Conservation (phyloP, 345 rosid species). For the Linum usitatissimum region DNA sequence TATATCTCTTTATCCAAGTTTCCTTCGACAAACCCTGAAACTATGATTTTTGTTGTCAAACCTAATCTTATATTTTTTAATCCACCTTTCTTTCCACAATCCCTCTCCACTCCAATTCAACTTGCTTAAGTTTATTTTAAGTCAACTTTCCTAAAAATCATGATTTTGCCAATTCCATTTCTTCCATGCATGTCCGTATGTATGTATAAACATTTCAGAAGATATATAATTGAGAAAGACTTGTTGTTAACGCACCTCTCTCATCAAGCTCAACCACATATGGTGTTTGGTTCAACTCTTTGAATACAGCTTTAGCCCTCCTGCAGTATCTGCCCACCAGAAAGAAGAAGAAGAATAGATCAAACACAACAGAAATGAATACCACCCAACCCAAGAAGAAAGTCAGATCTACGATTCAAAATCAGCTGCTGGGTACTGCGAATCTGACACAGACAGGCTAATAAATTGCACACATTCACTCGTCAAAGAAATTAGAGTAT, state of each 20-base stretch:
- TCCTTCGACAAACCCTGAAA: too few species aligned
- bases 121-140: neutral
- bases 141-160: too few species aligned
- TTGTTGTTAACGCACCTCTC: slow-evolving; percentile 39
- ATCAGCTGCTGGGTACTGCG: neutral
- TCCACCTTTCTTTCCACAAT: too few species aligned
- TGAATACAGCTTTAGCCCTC: slow-evolving; percentile 74
- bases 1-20: too few species aligned
- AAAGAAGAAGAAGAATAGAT: neutral
- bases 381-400: neutral
- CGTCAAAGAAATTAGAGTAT: neutral
- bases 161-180: too few species aligned
- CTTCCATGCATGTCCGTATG: neutral
- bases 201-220: neutral
- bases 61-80: too few species aligned
- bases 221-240: neutral
- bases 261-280: slow-evolving; percentile 77
- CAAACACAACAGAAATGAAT: neutral
- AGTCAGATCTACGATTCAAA: neutral
- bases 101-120: too few species aligned
- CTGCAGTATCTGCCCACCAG: slow-evolving; percentile 53
- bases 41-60: too few species aligned
- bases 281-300: slow-evolving; percentile 56
- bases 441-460: neutral
- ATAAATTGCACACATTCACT: neutral